A percentile compares a stretch with the other conserved stretches of the same genome.
Conservation (phyloP, 73 alveolate species). For the Symbiodinium natans region DNA sequence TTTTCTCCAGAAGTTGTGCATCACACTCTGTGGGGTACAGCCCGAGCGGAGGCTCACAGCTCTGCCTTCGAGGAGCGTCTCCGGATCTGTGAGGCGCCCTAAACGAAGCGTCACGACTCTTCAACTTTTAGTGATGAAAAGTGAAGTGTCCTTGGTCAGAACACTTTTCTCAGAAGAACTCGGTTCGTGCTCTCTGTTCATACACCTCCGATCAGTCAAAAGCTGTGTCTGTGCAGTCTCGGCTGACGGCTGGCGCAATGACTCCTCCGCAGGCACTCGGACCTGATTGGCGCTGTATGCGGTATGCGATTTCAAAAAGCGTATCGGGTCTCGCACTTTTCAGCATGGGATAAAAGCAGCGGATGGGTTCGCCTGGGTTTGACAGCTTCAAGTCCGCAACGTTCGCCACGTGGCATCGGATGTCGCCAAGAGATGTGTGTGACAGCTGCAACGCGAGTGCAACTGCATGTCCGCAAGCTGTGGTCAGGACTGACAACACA, state of each 20-base stretch:
- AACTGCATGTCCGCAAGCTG: too few relatives aligned
- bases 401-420: background rate
- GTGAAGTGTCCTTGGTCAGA: too few relatives aligned
- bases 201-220: background rate
- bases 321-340: too few relatives aligned
- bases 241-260: background rate
- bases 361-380: background rate
- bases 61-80: background rate
- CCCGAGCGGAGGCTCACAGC: background rate
- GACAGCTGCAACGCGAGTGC: too few relatives aligned
- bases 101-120: background rate
- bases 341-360: too few relatives aligned
- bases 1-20: too few relatives aligned
- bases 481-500: background rate
- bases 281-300: too few relatives aligned
- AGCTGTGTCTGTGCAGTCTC: too few relatives aligned
- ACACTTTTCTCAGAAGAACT: background rate
- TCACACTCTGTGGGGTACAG: too few relatives aligned
- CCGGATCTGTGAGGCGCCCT: background rate
- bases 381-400: background rate
- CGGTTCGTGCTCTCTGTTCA: background rate
- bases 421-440: too few relatives aligned
- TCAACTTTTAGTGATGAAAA: background rate
- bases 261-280: background rate
- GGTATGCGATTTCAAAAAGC: too few relatives aligned